A percentile compares a stretch with the other conserved stretches of the same genome.
Evolutionary conservation across 2,329 filamentous ascomycete species (phyloP).

Genomic region (Stagonosporopsis rhizophila): DNA sequence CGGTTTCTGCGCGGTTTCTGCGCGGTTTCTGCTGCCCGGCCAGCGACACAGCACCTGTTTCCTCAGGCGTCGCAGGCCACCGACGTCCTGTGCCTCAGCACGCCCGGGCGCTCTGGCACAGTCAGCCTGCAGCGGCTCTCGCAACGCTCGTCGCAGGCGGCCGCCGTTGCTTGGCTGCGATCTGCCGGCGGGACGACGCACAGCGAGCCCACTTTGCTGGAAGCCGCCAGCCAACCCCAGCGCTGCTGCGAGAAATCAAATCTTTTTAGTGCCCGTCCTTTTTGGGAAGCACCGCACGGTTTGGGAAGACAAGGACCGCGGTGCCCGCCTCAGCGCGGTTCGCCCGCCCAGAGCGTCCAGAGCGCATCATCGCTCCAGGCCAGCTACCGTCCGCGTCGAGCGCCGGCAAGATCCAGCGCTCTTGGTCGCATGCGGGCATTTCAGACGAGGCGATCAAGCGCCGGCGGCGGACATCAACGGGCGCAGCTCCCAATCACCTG

Average conservation of each 20-base stretch:
- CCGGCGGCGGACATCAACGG: slow-evolving; percentile 23
- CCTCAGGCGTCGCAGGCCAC: slow-evolving; percentile 9
- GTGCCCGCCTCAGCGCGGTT: slow-evolving; percentile 23
- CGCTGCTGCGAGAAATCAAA: slow-evolving; percentile 30
- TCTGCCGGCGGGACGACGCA: slow-evolving; percentile 30
- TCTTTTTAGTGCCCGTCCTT: slow-evolving; percentile 19
- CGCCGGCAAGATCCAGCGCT: slow-evolving; percentile 20
- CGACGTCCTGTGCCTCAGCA: slow-evolving; percentile 5
- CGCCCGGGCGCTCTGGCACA: background rate
- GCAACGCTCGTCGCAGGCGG: slow-evolving; percentile 21
- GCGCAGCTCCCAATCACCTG: slow-evolving; percentile 12
- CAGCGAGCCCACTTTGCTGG: slow-evolving; percentile 28
- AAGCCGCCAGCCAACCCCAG: slow-evolving; percentile 21
- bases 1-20: slow-evolving; percentile 6
- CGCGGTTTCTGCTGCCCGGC: slow-evolving; percentile 16
- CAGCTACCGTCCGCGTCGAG: slow-evolving; percentile 12
- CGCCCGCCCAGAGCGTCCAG: slow-evolving; percentile 14
- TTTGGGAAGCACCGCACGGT: slow-evolving; percentile 24
- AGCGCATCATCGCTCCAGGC: slow-evolving; percentile 19
- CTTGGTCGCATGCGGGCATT: slow-evolving; percentile 21
- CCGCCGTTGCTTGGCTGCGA: slow-evolving; percentile 30
- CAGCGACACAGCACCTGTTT: slow-evolving; percentile 16
- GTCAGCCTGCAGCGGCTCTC: slow-evolving; percentile 19
- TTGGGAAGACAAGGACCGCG: slow-evolving; percentile 26
- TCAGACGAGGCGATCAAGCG: slow-evolving; percentile 20